These are phyloP conservation scores for Botrytis deweyae DNA, from an alignment of 2,329 filamentous ascomycete genomes.

Conservation along the genomic window DNA sequence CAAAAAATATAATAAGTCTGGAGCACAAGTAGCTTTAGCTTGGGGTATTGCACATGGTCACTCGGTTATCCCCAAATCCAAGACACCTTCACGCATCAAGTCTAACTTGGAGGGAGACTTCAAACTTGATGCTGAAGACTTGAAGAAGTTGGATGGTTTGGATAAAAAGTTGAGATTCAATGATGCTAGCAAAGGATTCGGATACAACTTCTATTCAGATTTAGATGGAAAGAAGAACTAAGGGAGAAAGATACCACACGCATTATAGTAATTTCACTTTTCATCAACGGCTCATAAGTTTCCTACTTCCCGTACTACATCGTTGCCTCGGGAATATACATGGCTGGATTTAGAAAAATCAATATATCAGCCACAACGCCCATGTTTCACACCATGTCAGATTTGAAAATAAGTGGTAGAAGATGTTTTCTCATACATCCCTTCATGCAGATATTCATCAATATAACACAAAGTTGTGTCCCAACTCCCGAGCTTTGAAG, in stretches of 20 bases:
- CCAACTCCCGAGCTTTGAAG: not conserved
- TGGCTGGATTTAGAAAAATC: not conserved
- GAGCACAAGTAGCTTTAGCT: constrained; percentile 59
- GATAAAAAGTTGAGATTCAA: constrained; percentile 65
- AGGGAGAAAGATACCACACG: not conserved
- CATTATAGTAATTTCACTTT: not conserved
- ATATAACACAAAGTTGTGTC: not conserved
- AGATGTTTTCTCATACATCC: not conserved
- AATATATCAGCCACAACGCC: constrained; percentile 9
- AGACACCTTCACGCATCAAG: constrained; percentile 56
- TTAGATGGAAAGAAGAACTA: constrained; percentile 53
- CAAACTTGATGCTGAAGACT: constrained; percentile 55
- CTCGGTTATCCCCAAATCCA: constrained; percentile 64
- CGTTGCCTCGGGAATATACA: not conserved
- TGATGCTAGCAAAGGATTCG: constrained; percentile 55
- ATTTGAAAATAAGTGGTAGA: not conserved
- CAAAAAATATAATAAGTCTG: constrained; percentile 53
- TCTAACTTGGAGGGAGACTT: constrained; percentile 66
- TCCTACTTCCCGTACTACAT: not conserved
- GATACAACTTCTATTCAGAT: constrained; percentile 57
- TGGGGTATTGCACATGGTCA: constrained; percentile 58
- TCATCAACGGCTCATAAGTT: not conserved
- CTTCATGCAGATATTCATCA: not conserved
- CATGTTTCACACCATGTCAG: not conserved
- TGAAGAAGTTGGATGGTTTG: constrained; percentile 50